Evolutionary conservation across 2,329 filamentous ascomycete species (phyloP).

Genomic region (Coleophoma crateriformis): DNA sequence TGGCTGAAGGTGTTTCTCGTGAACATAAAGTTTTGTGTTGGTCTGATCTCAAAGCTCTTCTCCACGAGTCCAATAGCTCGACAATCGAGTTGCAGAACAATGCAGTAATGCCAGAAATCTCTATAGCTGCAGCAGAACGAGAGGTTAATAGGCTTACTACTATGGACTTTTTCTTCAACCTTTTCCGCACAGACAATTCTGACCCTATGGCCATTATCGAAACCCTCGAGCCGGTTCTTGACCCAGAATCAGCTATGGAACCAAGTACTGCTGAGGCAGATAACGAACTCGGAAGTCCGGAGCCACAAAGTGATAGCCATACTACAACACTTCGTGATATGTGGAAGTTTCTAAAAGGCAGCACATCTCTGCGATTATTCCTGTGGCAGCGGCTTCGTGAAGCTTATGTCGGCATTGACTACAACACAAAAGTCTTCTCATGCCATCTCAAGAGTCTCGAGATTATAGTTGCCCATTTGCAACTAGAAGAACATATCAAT

Average conservation of each 20-base stretch:
- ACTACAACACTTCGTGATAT: constrained; percentile 60
- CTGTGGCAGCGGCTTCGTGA: constrained; percentile 89
- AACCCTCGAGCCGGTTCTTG: constrained; percentile 85
- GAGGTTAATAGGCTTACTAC: constrained; percentile 91
- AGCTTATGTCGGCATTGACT: constrained; percentile 80
- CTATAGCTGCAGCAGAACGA: constrained; percentile 74
- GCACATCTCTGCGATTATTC: constrained; percentile 76
- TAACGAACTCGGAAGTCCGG: constrained; percentile 5
- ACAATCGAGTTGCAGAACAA: constrained; percentile 73
- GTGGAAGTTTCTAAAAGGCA: constrained; percentile 79
- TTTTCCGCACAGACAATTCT: constrained; percentile 78
- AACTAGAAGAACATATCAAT: constrained; percentile 49
- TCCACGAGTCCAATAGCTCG: constrained; percentile 40
- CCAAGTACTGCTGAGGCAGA: constrained; percentile 26
- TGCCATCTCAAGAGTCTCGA: constrained; percentile 84
- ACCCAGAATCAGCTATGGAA: constrained; percentile 53
- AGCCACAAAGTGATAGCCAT: constrained; percentile 18
- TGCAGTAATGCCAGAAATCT: constrained; percentile 81
- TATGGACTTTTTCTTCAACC: constrained; percentile 89
- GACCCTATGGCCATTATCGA: constrained; percentile 85
- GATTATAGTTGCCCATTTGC: constrained; percentile 68
- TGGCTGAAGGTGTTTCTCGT: constrained; percentile 47
- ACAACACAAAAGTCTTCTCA: constrained; percentile 81
- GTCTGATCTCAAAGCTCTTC: constrained; percentile 52
- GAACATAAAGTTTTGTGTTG: constrained; percentile 57